phyloP scores from a whole-genome alignment of 805 yeast genomes.

The Candida broadrunensis region DNA sequence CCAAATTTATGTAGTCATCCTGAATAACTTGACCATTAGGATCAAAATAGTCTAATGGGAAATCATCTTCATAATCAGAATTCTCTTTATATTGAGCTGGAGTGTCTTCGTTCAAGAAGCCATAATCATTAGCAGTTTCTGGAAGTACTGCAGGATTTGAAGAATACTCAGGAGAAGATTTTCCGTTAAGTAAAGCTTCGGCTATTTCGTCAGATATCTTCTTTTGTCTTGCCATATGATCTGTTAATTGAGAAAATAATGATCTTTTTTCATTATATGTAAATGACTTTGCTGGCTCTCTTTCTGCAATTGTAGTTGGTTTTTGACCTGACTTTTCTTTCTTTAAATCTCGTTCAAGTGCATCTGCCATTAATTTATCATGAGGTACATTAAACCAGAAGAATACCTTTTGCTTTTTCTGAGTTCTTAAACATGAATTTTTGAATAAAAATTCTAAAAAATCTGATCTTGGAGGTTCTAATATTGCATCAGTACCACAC shows the following conservation, averaged over 20 bases:
- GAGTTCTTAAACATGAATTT: constrained; percentile 86
- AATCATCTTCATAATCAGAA: constrained; percentile 56
- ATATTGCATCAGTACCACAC: constrained; percentile 80
- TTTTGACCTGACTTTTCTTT: constrained; percentile 60
- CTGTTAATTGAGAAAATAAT: constrained; percentile 53
- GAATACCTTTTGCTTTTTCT: constrained; percentile 94
- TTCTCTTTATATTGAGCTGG: constrained; percentile 18
- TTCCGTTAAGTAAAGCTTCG: neutral
- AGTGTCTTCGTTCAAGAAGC: constrained; percentile 15
- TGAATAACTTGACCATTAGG: constrained; percentile 11
- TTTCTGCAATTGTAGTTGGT: constrained; percentile 68
- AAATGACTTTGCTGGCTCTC: constrained; percentile 81
- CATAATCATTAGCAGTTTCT: constrained; percentile 16
- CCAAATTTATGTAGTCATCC: constrained; percentile 22
- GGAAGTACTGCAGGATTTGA: constrained; percentile 5
- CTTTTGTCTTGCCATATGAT: constrained; percentile 22
- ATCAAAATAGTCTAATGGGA: constrained; percentile 69
- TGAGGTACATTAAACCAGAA: constrained; percentile 97
- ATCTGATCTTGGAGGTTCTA: constrained; percentile 83
- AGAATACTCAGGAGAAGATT: neutral
- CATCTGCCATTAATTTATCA: constrained; percentile 88
- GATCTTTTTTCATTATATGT: constrained; percentile 53
- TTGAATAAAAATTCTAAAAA: constrained; percentile 81
- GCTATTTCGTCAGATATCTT: neutral
- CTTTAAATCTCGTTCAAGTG: constrained; percentile 86